Evolutionary conservation across 2,329 filamentous ascomycete genomes (phyloP), one percentile per base, ranked within the genome.

Genomic region (Stromatinia cepivora): DNA sequence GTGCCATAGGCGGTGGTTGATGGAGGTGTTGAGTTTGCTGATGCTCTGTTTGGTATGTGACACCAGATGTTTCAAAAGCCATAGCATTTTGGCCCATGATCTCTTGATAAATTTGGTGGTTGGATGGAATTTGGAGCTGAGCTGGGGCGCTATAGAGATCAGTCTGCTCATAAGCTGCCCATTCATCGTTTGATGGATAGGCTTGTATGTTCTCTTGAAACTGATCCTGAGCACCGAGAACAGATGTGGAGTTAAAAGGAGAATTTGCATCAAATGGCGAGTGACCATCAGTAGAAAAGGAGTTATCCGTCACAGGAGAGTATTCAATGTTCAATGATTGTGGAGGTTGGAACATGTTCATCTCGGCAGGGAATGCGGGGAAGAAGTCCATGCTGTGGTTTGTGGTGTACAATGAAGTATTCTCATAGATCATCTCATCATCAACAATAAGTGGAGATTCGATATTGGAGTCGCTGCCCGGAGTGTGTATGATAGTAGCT

Each of bases 141-240:
- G 84, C 82, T 72, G 83, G 81, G 7, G 86, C 85, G 70, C 84
- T 84, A 75, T 90, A 90, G 50, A 90, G 84, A 73, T 90, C 87
- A 69, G 89, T 87, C 22, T 77, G 71, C 64, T 86, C 85, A 69
- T 83, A 84, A 22, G 87, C 82, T 68, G 84, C 86, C 76, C 91
- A 90, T 67, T 88, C 86, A 50, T 74, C 72, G 20, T 46, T 71
- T 31, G 84, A 84, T 46, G 70, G 67, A 36, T 71, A 69, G 66
- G 90, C 85, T 72, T 87, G 84, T 78, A 89, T 90, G 9, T 83
- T 83, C 64, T 86, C 85, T 74, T 87, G 87, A 54, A 76, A 77
- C 34, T 75, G 72, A 64, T 83, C 83, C 73, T 89, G 85, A 71
- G 87, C 82, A 48, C 71, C 66, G 10, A 78, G 73, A 52, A 68